Evolutionary conservation across 805 yeast species (phyloP).

Genomic region (Kodamaea laetipori): DNA sequence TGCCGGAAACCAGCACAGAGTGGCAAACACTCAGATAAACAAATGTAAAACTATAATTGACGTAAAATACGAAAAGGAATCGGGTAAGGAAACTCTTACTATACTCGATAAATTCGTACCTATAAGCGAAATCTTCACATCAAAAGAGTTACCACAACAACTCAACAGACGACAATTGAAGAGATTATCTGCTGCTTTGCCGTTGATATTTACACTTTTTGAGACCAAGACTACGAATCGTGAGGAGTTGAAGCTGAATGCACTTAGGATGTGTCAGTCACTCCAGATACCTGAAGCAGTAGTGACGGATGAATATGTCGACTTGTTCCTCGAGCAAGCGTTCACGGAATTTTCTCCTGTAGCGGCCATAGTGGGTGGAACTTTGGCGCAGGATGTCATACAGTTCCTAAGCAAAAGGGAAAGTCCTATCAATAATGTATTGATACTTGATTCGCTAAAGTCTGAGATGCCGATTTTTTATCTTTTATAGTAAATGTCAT

Average conservation of each 20-base stretch:
- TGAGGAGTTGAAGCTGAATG: slow-evolving; percentile 29
- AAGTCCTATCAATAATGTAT: slow-evolving; percentile 78
- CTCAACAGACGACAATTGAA: slow-evolving; percentile 48
- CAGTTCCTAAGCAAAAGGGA: slow-evolving; percentile 76
- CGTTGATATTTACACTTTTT: slow-evolving; percentile 59
- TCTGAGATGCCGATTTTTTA: slow-evolving; percentile 83
- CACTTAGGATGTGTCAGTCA: slow-evolving; percentile 33
- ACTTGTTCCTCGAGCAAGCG: slow-evolving; percentile 49
- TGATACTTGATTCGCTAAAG: slow-evolving; percentile 70
- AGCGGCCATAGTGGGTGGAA: slow-evolving; percentile 87
- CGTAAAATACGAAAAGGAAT: slow-evolving; percentile 34
- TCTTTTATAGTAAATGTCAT: slow-evolving; percentile 32
- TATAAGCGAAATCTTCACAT: slow-evolving; percentile 34
- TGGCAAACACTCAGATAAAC: slow-evolving; percentile 54
- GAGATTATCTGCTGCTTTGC: slow-evolving; percentile 57
- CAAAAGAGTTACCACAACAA: slow-evolving; percentile 43
- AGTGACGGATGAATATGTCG: slow-evolving; percentile 44
- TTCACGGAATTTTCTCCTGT: slow-evolving; percentile 76
- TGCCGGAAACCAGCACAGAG: slow-evolving; percentile 44
- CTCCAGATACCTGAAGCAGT: slow-evolving; percentile 46
- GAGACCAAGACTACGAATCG: slow-evolving; percentile 35
- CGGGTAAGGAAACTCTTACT: slow-evolving; percentile 46
- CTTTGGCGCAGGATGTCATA: slow-evolving; percentile 86
- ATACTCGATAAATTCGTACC: slow-evolving; percentile 41
- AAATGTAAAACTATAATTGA: slow-evolving; percentile 35